Conservation (phyloP, 306 rosid species). For the Alnus glutinosa region DNA sequence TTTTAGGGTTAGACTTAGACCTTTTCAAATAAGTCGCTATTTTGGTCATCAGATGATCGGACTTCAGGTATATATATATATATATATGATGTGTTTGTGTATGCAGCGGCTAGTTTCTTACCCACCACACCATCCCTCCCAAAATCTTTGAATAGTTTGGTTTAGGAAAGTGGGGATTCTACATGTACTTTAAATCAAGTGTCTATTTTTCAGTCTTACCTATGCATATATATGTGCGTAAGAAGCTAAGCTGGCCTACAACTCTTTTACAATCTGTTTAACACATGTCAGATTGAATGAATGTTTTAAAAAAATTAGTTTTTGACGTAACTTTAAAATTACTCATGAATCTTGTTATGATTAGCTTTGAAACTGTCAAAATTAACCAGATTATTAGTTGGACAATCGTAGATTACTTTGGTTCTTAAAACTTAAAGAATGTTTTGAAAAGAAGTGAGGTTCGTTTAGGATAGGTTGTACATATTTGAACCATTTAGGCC, state of each 20-base stretch:
- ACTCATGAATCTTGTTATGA: background rate
- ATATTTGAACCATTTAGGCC: slow-evolving; percentile 31
- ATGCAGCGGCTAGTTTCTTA: slow-evolving; percentile 42
- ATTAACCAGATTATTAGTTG: slow-evolving; percentile 16
- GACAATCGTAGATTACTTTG: background rate
- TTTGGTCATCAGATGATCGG: slow-evolving; percentile 12
- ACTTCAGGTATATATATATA: no score
- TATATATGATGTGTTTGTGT: background rate
- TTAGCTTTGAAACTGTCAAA: background rate
- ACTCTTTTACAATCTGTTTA: no score
- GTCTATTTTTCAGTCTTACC: no score
- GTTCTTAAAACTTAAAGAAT: no score
- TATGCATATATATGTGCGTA: no score
- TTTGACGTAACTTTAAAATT: no score
- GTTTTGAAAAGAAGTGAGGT: no score
- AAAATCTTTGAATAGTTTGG: slow-evolving; percentile 24
- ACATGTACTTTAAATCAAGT: no score
- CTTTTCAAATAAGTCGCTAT: background rate
- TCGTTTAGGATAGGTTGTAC: background rate
- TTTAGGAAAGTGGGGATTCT: slow-evolving; percentile 17
- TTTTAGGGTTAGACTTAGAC: background rate
- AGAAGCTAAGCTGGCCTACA: no score
- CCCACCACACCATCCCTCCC: slow-evolving; percentile 54
- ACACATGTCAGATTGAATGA: no score
- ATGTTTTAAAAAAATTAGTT: no score